A percentile compares a stretch with the other conserved stretches of the same genome.
These are phyloP conservation scores for Bathelium albidoporum DNA, from an alignment of 495 filamentous ascomycete genomes.

Conservation along the genomic window DNA sequence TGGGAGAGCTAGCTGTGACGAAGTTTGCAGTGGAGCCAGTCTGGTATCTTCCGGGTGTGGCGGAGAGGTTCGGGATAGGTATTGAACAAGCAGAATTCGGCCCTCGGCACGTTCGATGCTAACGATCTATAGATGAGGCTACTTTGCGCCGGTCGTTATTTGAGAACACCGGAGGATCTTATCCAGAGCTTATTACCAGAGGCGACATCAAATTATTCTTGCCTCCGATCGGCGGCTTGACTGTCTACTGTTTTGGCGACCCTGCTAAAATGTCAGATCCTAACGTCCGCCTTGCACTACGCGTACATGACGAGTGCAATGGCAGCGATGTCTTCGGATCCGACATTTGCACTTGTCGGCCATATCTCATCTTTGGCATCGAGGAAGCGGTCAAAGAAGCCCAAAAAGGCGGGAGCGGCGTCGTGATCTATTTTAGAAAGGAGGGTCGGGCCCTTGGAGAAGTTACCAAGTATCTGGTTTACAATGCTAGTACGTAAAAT, in stretches of 20 bases:
- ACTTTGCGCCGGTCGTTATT: slow-evolving; percentile 78
- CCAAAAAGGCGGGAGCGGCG: slow-evolving; percentile 85
- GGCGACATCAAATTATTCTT: slow-evolving; percentile 92
- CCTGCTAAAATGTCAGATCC: slow-evolving; percentile 85
- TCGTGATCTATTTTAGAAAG: slow-evolving; percentile 99
- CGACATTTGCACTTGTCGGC: slow-evolving; percentile 95
- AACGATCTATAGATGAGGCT: slow-evolving; percentile 55
- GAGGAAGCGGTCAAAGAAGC: slow-evolving; percentile 95
- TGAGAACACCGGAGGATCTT: slow-evolving; percentile 89
- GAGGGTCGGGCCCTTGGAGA: slow-evolving; percentile 94
- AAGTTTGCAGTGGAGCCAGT: slow-evolving; percentile 94
- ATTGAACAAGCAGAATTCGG: neutral
- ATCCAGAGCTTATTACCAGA: slow-evolving; percentile 83
- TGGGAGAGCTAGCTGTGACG: slow-evolving; percentile 83
- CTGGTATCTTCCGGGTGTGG: slow-evolving; percentile 93
- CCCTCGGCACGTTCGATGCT: neutral
- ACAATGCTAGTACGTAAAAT: slow-evolving; percentile 75
- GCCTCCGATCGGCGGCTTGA: slow-evolving; percentile 90
- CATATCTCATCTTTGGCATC: slow-evolving; percentile 93
- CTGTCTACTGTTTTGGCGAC: slow-evolving; percentile 95
- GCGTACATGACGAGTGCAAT: slow-evolving; percentile 94
- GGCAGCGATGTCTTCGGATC: slow-evolving; percentile 97
- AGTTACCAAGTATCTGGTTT: slow-evolving; percentile 94
- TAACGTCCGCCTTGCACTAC: slow-evolving; percentile 71
- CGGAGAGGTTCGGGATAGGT: slow-evolving; percentile 87